Base-by-base conservation (phyloP, 1,139 yeast species). In the Yamadazyma diospyri region DNA sequence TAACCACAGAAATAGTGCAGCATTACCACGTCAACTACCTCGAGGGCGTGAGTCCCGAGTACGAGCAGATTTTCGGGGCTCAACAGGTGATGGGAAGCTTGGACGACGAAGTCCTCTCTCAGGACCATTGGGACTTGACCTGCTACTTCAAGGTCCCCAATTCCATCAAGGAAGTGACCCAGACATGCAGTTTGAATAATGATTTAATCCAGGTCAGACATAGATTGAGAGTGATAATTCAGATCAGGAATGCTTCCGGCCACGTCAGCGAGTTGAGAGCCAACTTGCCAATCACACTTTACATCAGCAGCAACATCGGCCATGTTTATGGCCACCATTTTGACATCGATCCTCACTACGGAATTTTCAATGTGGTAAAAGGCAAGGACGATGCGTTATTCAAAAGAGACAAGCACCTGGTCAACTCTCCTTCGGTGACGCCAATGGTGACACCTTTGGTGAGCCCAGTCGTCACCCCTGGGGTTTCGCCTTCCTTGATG, bases 201-300 rank as follows among this genome's bases (percentile, higher is more conserved):
- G 69, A 67, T 16, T 50, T 75, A 35, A 61, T 80, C 32, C 70
- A 66, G 38, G 81, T 80, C 5, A 71, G 76, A 37, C 89, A 82
- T 52, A 69, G 81, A 44, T 50, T 82, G 28, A 70, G 81, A 38
- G 58, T 81, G 14, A 67, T 68, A 3, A 69, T 81, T 16, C 74
- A 73, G 34, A 53, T 82, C 28, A 61, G 70, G 18, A 81, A 81
- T 48, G 63, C 74, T 2, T 78, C 72, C 40, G 85, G 86, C 2
- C 84, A 78, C 48, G 64, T 73, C 5, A 78, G 84, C 38, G 89
- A 82, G 54, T 57, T 81, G 19, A 60, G 86, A 29, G 85, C 88
- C 3, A 78, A 81, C 28, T 56, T 82, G 31, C 88, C 89, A 0
- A 63, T 82, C 2, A 64, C 61, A 23, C 52, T 82, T 6, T 82